These are phyloP conservation scores for Kockovaella imperatae DNA, from an alignment of 768 basidiomycete genomes.

Conservation along the genomic window DNA sequence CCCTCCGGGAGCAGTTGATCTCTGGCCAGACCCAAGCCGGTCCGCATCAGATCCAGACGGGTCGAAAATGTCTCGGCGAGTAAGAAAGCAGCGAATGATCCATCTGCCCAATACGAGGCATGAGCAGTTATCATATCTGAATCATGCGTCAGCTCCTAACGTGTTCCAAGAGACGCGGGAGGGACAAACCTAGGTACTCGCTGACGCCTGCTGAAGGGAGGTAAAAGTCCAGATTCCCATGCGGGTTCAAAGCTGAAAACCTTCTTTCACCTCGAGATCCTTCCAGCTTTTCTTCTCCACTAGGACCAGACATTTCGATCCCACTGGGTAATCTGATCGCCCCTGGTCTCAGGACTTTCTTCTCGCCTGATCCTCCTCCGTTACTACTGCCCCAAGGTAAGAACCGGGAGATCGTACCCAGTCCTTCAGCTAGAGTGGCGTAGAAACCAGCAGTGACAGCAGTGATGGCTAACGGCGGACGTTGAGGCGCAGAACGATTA, in stretches of 20 bases:
- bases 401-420: slow-evolving; percentile 37
- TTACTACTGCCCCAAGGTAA: slow-evolving; percentile 18
- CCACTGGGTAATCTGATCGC: slow-evolving; percentile 43
- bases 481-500: slow-evolving; percentile 27
- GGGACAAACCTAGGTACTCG: slow-evolving; percentile 46
- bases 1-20: slow-evolving; percentile 26
- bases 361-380: slow-evolving; percentile 18
- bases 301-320: slow-evolving; percentile 44
- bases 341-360: slow-evolving; percentile 34
- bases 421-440: slow-evolving; percentile 44
- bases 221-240: slow-evolving; percentile 48
- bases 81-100: slow-evolving; percentile 47
- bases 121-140: slow-evolving; percentile 45
- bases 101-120: slow-evolving; percentile 47
- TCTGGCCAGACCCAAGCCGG: slow-evolving; percentile 44
- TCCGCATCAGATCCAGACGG: slow-evolving; percentile 42
- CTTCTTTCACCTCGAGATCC: slow-evolving; percentile 43
- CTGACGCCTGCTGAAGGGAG: slow-evolving; percentile 47
- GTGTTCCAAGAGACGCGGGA: neutral
- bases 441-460: slow-evolving; percentile 41
- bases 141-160: slow-evolving; percentile 12
- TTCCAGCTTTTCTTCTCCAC: slow-evolving; percentile 40
- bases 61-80: slow-evolving; percentile 47
- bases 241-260: slow-evolving; percentile 49
- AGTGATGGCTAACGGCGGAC: slow-evolving; percentile 39